phyloP scores from a whole-genome alignment of 2,329 filamentous ascomycete species.

The Paraphoma sp. region DNA sequence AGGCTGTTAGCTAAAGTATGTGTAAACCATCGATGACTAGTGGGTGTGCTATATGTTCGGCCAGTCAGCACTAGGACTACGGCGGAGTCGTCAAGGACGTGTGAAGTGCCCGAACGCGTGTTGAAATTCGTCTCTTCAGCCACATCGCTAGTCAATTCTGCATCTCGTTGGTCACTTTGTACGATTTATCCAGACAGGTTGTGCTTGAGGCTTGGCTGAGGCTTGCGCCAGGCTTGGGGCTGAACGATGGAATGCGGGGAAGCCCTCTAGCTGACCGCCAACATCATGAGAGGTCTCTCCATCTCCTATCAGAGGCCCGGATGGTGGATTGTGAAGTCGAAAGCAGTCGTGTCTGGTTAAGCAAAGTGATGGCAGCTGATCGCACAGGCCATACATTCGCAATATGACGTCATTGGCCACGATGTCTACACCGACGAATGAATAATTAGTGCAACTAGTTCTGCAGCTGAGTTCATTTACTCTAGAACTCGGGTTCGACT shows the following conservation, averaged over 20 bases:
- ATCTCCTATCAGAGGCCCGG: not conserved
- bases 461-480: no score
- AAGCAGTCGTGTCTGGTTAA: no score
- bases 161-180: not conserved
- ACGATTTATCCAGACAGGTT: not conserved
- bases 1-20: not conserved
- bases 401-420: no score
- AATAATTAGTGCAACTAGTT: no score
- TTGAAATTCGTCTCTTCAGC: no score
- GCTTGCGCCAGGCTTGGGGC: not conserved
- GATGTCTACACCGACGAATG: no score
- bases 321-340: constrained; percentile 1
- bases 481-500: no score
- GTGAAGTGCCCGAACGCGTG: not conserved
- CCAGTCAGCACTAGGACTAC: not conserved
- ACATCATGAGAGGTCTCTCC: no score
- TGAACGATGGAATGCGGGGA: not conserved
- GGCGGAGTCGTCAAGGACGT: not conserved
- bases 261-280: not conserved
- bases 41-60: no score
- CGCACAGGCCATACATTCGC: no score
- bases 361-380: no score
- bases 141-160: not conserved
- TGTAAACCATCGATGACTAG: no score
- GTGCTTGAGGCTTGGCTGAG: not conserved